A percentile compares a stretch with the other conserved stretches of the same genome.
These are phyloP conservation scores for Saccharum officinarum DNA, from an alignment of 176 grass and related monocot species.

Conservation along the genomic window DNA sequence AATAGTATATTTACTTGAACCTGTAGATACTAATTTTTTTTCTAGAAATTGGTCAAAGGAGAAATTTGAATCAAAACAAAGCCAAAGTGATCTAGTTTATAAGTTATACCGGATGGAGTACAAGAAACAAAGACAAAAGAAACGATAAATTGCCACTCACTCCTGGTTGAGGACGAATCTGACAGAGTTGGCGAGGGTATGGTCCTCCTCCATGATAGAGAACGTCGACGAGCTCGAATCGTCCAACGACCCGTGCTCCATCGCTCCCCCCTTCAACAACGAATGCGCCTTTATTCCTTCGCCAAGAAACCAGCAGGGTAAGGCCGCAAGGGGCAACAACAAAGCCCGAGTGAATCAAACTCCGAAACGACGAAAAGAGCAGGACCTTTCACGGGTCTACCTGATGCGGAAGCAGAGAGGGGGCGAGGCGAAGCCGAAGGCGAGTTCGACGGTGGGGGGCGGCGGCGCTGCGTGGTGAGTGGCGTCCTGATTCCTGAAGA, in stretches of 20 bases:
- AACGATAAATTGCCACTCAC: conserved; percentile 45
- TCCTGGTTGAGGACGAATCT: conserved; percentile 92
- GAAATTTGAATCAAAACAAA: background rate
- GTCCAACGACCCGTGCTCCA: conserved; percentile 72
- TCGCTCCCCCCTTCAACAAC: conserved; percentile 1
- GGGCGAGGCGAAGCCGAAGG: background rate
- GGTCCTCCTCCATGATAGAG: conserved; percentile 82
- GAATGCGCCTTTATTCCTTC: background rate
- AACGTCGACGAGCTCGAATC: conserved; percentile 69
- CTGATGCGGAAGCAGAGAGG: background rate
- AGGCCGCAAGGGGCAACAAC: too few relatives aligned
- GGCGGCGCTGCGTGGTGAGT: background rate
- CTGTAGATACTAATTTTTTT: background rate
- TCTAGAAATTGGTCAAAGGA: background rate
- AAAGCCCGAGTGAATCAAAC: background rate
- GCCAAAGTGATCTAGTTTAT: background rate
- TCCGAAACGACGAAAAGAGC: background rate
- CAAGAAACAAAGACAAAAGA: background rate
- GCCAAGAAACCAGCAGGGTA: background rate
- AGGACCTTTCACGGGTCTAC: background rate
- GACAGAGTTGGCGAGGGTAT: conserved; percentile 78
- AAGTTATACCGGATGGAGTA: background rate
- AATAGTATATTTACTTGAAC: background rate
- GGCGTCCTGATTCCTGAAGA: background rate
- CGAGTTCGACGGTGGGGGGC: background rate